A percentile compares a stretch with the other conserved stretches of the same genome.
phyloP scores from a whole-genome alignment of 2,329 filamentous ascomycete genomes.

The Calonectria pseudoturangicola region DNA sequence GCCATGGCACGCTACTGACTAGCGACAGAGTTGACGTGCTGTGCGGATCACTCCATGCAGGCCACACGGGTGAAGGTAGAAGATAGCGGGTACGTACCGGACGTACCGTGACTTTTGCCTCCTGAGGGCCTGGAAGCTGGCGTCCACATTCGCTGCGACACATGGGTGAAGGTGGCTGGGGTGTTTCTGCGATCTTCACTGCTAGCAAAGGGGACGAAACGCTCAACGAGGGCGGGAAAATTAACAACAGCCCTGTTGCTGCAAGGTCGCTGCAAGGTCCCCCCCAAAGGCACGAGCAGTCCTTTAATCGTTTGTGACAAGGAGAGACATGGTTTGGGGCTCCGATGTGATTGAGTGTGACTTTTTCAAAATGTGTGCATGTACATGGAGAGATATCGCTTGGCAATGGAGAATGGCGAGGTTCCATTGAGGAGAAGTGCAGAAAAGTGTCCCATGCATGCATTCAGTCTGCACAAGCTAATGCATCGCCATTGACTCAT shows the following conservation, averaged over 20 bases:
- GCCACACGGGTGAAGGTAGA: slow-evolving; percentile 16
- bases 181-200: slow-evolving; percentile 45
- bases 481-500: slow-evolving; percentile 31
- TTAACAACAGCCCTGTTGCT: slow-evolving; percentile 43
- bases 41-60: slow-evolving; percentile 17
- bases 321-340: slow-evolving; percentile 11
- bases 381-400: neutral
- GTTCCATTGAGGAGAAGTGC: slow-evolving; percentile 3
- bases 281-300: slow-evolving; percentile 41
- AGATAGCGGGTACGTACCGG: slow-evolving; percentile 8
- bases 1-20: neutral
- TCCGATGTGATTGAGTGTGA: neutral
- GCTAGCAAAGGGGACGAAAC: slow-evolving; percentile 48
- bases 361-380: neutral
- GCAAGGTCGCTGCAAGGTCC: slow-evolving; percentile 32
- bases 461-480: slow-evolving; percentile 26
- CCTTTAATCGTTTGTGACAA: slow-evolving; percentile 43
- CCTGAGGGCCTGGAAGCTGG: slow-evolving; percentile 23
- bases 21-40: slow-evolving; percentile 27
- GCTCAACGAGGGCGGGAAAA: slow-evolving; percentile 36
- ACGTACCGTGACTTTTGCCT: slow-evolving; percentile 23
- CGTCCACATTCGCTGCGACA: slow-evolving; percentile 22
- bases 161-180: slow-evolving; percentile 32
- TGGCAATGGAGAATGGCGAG: slow-evolving; percentile 10
- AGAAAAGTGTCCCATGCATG: slow-evolving; percentile 10